A percentile compares a stretch with the other conserved stretches of the same genome.
Conservation (phyloP, 345 rosid genomes). For the Sapria himalayana region DNA sequence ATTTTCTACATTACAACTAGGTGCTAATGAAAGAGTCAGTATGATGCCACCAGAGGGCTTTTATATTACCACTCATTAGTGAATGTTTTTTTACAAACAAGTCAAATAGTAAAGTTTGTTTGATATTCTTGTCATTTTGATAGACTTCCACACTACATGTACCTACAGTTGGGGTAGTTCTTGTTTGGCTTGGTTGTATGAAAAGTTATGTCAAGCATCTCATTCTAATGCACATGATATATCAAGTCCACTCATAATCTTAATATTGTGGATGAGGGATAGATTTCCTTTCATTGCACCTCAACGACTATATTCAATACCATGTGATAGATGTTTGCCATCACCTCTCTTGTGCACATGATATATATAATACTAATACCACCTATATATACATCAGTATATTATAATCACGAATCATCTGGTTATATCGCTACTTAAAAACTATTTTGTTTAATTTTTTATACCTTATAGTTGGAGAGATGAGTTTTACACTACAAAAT, state of each 20-base stretch:
- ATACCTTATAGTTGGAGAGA: constrained; percentile 1
- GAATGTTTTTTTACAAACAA: constrained; percentile 4
- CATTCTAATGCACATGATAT: constrained; percentile 1
- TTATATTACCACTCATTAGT: constrained; percentile 1
- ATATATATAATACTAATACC: background rate
- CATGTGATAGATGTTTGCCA: background rate
- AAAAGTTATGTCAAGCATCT: constrained; percentile 3
- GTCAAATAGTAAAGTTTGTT: background rate
- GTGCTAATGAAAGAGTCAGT: constrained; percentile 1
- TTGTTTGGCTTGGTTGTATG: constrained; percentile 4
- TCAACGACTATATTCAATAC: background rate
- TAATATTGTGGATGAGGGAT: constrained; percentile 2
- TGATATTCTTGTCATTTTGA: constrained; percentile 4
- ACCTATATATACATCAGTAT: background rate
- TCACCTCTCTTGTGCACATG: constrained; percentile 3
- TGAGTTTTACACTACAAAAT: background rate
- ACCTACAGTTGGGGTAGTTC: constrained; percentile 3
- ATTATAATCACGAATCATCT: background rate
- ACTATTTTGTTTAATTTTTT: background rate
- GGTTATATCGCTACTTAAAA: no score
- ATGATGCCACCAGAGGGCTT: constrained; percentile 1
- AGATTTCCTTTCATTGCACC: background rate
- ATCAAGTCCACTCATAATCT: constrained; percentile 1
- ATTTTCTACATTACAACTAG: background rate
- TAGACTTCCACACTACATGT: background rate